These are phyloP conservation scores for Letharia lupina DNA, from an alignment of 495 filamentous ascomycete genomes.

Conservation along the genomic window DNA sequence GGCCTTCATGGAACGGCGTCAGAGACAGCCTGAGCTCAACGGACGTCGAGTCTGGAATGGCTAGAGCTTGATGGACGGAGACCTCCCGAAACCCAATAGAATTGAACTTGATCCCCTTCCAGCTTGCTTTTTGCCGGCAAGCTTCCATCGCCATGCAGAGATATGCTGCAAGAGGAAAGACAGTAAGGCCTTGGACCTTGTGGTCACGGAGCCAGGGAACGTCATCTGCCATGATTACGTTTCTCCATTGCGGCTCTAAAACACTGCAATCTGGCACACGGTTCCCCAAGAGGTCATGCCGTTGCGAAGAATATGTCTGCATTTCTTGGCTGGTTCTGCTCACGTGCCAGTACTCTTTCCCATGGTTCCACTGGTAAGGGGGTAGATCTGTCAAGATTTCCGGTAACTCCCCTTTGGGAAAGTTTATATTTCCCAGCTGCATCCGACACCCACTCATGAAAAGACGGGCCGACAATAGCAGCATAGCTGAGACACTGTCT, in stretches of 20 bases:
- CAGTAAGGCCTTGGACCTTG: conserved; percentile 30
- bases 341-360: conserved; percentile 31
- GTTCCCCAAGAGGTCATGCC: conserved; percentile 32
- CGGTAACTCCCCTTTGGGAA: not conserved
- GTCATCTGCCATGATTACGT: conserved; percentile 25
- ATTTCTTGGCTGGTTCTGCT: conserved; percentile 24
- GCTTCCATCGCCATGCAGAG: conserved; percentile 51
- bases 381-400: not conserved
- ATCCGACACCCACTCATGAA: not conserved
- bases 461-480: not conserved
- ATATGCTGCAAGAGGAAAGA: conserved; percentile 51
- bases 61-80: not conserved
- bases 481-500: not conserved
- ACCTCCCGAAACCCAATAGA: not conserved
- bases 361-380: conserved; percentile 22
- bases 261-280: conserved; percentile 21
- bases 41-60: not conserved
- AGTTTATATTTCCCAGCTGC: not conserved
- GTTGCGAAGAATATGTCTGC: conserved; percentile 21
- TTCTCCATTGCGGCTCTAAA: conserved; percentile 32
- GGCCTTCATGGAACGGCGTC: not conserved
- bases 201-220: conserved; percentile 35
- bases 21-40: conserved; percentile 3
- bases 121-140: conserved; percentile 26
- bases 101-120: not conserved